Base-by-base conservation (phyloP, 768 basidiomycete species). In the Melanogaster broomeanus region DNA sequence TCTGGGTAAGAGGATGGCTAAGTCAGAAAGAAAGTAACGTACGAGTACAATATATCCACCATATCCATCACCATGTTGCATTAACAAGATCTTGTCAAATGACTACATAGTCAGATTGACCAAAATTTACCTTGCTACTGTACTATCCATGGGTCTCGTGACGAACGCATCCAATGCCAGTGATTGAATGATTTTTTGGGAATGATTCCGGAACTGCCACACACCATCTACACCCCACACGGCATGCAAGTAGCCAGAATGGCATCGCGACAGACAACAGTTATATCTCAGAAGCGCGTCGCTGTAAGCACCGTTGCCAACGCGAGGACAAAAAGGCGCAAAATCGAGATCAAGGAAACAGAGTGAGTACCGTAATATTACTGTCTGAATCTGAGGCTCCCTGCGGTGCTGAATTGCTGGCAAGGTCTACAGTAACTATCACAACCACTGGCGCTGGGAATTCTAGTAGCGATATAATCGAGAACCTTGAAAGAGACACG, bases 401-500 rank as follows among this genome's bases (percentile, higher is more conserved):
- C 5, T 15, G n/a, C 31, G 40, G 24, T 37, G 2, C 34, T 55
- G 18, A 58, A 31, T 19, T 18, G 19, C 19, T 24, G 10, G 25
- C 27, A n/a, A 67, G 65, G 39, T 62, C 58, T 3, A 66, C 54
- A 33, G 21, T 55, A 27, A 39, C 43, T 12, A 51, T 51, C 5
- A 48, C 51, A 28, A 46, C 55, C 15, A 15, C 44, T 3, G 15
- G 27, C 19, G 18, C 25, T 19, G 48, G 43, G 24, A 27, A 56
- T 25, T 21, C 33, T 40, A n/a, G 12, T 30, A 39, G 25, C 27
- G 27, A 44, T 3, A 27, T 50, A 34, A 27, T 67, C 24, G 55
- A 59, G 28, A 52, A 47, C 48, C 73, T 88, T 28, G 85, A 87
- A 63, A 66, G 70, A n/a, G 77, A 84, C 24, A 84, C 86, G 1